phyloP scores from a whole-genome alignment of 331 rosid species.

The Quercus tomentella region DNA sequence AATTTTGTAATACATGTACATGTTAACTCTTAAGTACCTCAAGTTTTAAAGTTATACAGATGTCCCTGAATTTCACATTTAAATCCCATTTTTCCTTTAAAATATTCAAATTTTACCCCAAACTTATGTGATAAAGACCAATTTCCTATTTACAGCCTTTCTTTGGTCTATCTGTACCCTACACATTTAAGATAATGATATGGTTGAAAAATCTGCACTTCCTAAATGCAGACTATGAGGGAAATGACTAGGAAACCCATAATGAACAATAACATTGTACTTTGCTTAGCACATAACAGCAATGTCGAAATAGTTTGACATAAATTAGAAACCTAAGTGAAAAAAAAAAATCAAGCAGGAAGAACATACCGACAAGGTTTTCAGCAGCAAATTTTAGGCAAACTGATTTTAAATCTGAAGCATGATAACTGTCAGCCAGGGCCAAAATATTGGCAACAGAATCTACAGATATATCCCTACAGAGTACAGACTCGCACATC shows the following conservation, averaged over 20 bases:
- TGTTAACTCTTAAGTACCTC: not conserved
- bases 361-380: conserved; percentile 76
- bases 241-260: not conserved
- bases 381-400: conserved; percentile 92
- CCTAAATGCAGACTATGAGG: not conserved
- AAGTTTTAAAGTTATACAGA: not conserved
- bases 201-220: not conserved
- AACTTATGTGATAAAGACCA: not conserved
- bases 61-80: not conserved
- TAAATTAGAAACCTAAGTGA: not conserved
- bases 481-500: conserved; percentile 91
- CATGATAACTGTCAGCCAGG: conserved; percentile 77
- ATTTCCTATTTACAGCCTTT: not conserved
- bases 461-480: conserved; percentile 78
- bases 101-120: not conserved
- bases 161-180: not conserved
- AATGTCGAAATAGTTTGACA: not conserved
- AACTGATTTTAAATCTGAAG: conserved; percentile 72
- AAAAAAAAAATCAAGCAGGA: conserved; percentile 19
- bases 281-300: not conserved
- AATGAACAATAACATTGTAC: not conserved
- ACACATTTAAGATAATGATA: not conserved
- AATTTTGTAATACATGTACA: not conserved
- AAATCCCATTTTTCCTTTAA: not conserved
- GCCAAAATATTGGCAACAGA: conserved; percentile 89